phyloP scores from a whole-genome alignment of 2,329 filamentous ascomycete species.

The Fusarium illudens region DNA sequence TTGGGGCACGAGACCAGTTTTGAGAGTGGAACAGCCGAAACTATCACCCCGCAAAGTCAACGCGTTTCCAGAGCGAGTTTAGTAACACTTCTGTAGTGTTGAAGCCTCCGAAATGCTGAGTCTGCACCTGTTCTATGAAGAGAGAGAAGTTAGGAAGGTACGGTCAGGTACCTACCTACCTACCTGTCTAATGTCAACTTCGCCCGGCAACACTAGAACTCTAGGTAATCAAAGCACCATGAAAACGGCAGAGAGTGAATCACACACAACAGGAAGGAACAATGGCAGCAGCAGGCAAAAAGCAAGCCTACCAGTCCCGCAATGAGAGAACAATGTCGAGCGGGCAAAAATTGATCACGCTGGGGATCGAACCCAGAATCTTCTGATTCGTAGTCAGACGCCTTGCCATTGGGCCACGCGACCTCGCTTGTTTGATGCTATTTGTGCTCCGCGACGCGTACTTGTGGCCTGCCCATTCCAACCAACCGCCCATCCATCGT shows the following conservation, averaged over 20 bases:
- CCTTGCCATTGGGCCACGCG: slow-evolving; percentile 46
- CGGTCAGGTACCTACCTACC: too few relatives aligned
- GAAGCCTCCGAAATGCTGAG: neutral
- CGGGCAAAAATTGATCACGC: slow-evolving; percentile 37
- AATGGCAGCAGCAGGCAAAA: too few relatives aligned
- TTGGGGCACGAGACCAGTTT: neutral
- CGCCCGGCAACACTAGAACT: too few relatives aligned
- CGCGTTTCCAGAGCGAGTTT: neutral
- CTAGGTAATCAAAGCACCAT: too few relatives aligned
- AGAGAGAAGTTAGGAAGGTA: too few relatives aligned
- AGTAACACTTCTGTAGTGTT: too few relatives aligned
- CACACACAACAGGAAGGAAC: too few relatives aligned
- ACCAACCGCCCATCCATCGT: neutral
- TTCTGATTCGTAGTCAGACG: slow-evolving; percentile 48
- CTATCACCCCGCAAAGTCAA: neutral
- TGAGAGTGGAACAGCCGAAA: neutral
- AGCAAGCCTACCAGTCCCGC: too few relatives aligned
- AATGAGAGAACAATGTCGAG: too few relatives aligned
- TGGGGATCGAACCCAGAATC: slow-evolving; percentile 46
- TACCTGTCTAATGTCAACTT: too few relatives aligned
- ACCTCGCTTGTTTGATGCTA: neutral
- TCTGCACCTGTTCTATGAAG: too few relatives aligned
- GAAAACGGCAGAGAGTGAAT: too few relatives aligned
- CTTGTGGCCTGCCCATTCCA: neutral
- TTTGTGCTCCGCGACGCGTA: neutral